These are phyloP conservation scores for Mariannaea elegans DNA, from an alignment of 2,329 filamentous ascomycete species.

Conservation along the genomic window DNA sequence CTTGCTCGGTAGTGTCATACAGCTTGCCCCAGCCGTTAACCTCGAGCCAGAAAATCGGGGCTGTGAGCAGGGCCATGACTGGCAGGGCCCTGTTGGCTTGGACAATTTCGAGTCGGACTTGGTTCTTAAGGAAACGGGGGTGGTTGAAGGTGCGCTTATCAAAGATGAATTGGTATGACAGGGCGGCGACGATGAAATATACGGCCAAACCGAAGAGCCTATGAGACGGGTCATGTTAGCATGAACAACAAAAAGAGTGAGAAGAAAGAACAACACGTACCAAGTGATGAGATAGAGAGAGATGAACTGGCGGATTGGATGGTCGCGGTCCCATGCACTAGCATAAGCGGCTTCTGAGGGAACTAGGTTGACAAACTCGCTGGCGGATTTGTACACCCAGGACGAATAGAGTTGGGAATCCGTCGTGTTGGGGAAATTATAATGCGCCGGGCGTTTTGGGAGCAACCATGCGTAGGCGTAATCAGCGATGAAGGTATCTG, in stretches of 20 bases:
- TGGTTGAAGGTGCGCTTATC: constrained; percentile 90
- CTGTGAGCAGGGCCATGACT: constrained; percentile 82
- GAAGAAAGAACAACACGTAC: constrained; percentile 58
- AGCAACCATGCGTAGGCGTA: constrained; percentile 76
- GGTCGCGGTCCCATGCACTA: constrained; percentile 81
- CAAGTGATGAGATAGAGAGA: constrained; percentile 87
- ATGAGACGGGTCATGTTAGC: not conserved
- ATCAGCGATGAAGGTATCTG: constrained; percentile 85
- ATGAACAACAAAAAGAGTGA: constrained; percentile 16
- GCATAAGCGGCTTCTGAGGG: constrained; percentile 81
- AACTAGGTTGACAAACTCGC: constrained; percentile 71
- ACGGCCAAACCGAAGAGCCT: constrained; percentile 87
- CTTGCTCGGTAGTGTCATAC: constrained; percentile 81
- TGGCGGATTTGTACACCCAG: constrained; percentile 79
- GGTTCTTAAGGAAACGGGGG: constrained; percentile 95
- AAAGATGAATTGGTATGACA: constrained; percentile 90
- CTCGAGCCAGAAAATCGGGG: constrained; percentile 83
- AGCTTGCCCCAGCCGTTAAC: constrained; percentile 86
- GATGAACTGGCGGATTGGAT: constrained; percentile 76
- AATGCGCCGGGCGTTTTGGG: constrained; percentile 66
- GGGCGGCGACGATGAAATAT: constrained; percentile 84
- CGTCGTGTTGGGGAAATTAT: constrained; percentile 63
- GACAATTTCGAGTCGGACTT: constrained; percentile 84
- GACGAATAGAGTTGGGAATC: constrained; percentile 62
- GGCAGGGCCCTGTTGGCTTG: constrained; percentile 83